A percentile compares a stretch with the other conserved stretches of the same genome.
Evolutionary conservation across 768 basidiomycete genomes (phyloP).

Genomic region (Mrakia blollopis): DNA sequence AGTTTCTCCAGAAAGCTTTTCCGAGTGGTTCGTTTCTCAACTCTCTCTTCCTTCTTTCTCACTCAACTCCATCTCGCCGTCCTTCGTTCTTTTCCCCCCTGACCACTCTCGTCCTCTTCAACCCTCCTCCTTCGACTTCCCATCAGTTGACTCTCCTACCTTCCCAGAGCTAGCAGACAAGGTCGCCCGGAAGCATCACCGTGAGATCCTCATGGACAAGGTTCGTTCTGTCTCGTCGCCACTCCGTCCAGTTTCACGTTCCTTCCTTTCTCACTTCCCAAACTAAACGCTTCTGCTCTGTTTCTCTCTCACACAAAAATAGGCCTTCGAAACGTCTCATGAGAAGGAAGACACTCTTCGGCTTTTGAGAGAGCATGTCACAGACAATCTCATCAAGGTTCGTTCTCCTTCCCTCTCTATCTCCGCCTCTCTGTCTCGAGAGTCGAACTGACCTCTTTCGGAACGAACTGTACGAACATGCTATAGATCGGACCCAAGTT

Average conservation of each 20-base stretch:
- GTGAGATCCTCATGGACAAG: conserved; percentile 82
- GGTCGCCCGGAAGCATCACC: conserved; percentile 61
- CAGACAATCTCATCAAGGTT: conserved; percentile 79
- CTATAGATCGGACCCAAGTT: conserved; percentile 69
- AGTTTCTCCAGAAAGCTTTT: conserved; percentile 58
- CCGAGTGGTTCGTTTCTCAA: conserved; percentile 56
- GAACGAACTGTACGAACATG: no score
- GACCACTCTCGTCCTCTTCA: neutral
- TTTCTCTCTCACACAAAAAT: neutral
- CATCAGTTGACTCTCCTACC: conserved; percentile 65
- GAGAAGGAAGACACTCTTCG: conserved; percentile 5
- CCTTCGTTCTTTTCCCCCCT: neutral
- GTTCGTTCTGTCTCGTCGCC: conserved; percentile 44
- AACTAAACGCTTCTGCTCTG: neutral
- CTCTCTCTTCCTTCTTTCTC: neutral
- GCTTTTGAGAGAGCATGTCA: conserved; percentile 81
- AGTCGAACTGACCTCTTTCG: neutral
- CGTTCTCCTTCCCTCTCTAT: no score
- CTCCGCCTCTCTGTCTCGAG: neutral
- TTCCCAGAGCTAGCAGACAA: conserved; percentile 66
- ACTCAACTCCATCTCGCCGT: neutral
- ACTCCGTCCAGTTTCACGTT: no score
- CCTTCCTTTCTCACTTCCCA: neutral
- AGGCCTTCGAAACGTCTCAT: conserved; percentile 52
- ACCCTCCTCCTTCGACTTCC: neutral